Conservation (phyloP, 306 rosid species). For the barrel medic (Medicago truncatula) region DNA sequence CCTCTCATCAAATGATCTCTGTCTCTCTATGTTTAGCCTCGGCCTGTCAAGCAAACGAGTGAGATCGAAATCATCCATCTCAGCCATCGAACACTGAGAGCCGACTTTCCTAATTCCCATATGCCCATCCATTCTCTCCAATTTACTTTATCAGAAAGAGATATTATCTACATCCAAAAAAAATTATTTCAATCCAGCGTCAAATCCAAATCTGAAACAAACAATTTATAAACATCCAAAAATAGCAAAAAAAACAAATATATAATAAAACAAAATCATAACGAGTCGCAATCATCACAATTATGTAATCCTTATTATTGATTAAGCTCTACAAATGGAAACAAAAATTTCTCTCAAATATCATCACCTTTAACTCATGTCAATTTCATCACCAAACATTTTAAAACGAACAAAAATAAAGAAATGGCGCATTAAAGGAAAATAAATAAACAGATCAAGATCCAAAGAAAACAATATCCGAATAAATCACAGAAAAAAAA, state of each 20-base stretch:
- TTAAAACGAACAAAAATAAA: not conserved
- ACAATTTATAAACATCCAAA: constrained; percentile 19
- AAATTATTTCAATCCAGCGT: constrained; percentile 9
- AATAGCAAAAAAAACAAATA: not conserved
- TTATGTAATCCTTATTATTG: not conserved
- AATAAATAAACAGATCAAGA: constrained; percentile 61
- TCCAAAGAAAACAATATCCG: constrained; percentile 16
- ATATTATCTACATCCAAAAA: constrained; percentile 36
- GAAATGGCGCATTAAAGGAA: constrained; percentile 23
- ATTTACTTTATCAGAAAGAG: constrained; percentile 34
- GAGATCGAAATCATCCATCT: constrained; percentile 82
- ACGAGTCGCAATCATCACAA: constrained; percentile 33
- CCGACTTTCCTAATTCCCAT: constrained; percentile 69
- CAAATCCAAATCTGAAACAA: constrained; percentile 34
- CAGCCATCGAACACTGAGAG: constrained; percentile 79
- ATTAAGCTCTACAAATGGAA: constrained; percentile 29
- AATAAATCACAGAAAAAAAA: not conserved
- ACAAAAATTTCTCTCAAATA: not conserved
- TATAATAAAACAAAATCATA: constrained; percentile 5
- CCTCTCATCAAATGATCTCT: constrained; percentile 93
- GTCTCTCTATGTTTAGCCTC: constrained; percentile 76
- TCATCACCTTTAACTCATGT: not conserved
- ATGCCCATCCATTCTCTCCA: constrained; percentile 78
- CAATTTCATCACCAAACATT: constrained; percentile 21
- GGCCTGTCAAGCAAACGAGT: constrained; percentile 77